phyloP scores from a whole-genome alignment of 371 early-diverging fungal genomes.

The Dinochytrium kinnereticum region DNA sequence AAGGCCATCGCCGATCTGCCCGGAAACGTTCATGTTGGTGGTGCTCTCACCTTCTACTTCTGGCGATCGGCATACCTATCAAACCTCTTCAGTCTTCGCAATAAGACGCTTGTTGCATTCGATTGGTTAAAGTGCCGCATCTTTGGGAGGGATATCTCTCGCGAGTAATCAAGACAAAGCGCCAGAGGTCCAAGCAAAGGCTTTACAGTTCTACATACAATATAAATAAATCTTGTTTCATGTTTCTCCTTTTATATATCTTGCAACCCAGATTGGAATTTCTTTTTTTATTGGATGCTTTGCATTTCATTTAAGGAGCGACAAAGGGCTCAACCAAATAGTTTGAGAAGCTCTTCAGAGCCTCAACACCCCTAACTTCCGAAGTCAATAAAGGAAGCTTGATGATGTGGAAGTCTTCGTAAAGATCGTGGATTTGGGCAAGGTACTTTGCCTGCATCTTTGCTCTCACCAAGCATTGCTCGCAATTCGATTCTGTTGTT shows the following conservation, averaged over 20 bases:
- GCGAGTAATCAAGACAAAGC: slow-evolving; percentile 72
- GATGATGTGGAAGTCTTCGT: slow-evolving; percentile 96
- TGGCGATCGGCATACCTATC: slow-evolving; percentile 56
- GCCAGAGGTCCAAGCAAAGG: too few relatives aligned
- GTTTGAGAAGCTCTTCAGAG: slow-evolving; percentile 88
- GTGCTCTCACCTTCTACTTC: slow-evolving; percentile 40
- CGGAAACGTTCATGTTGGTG: slow-evolving; percentile 46
- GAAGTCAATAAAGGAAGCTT: slow-evolving; percentile 92
- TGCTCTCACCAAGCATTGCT: slow-evolving; percentile 91
- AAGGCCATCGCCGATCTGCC: slow-evolving; percentile 91
- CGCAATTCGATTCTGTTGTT: slow-evolving; percentile 89
- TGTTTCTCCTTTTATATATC: too few relatives aligned
- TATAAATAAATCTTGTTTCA: too few relatives aligned
- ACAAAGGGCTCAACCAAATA: slow-evolving; percentile 86
- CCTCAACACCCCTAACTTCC: slow-evolving; percentile 95
- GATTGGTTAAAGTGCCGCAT: slow-evolving; percentile 89
- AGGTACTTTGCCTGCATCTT: slow-evolving; percentile 99
- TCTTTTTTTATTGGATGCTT: too few relatives aligned
- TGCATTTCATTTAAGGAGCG: slow-evolving; percentile 28
- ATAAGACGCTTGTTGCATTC: slow-evolving; percentile 76
- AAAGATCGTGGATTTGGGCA: slow-evolving; percentile 96
- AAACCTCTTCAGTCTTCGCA: slow-evolving; percentile 80
- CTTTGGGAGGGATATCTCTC: slow-evolving; percentile 88
- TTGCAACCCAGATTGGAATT: too few relatives aligned
- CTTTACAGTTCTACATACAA: too few relatives aligned